Conservation (phyloP, 23 red algal species). For the Gracilaria gracilis region DNA sequence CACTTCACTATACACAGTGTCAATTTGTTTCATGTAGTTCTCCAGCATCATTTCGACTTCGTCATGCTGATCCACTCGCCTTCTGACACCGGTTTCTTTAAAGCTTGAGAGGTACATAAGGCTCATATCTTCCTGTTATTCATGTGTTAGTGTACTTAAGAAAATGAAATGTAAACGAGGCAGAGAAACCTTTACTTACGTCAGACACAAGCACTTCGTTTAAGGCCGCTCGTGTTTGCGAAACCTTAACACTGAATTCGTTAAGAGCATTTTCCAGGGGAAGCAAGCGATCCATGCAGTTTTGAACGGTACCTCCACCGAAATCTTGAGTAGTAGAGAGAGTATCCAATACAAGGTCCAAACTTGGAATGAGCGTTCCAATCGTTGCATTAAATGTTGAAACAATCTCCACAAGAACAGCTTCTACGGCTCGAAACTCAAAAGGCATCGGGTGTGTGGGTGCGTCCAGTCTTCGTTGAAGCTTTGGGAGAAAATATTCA, state of each 20-base stretch:
- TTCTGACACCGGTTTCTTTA: constrained; percentile 80
- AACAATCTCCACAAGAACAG: constrained; percentile 94
- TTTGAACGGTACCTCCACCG: constrained; percentile 72
- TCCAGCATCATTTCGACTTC: constrained; percentile 99
- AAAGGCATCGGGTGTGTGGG: constrained; percentile 86
- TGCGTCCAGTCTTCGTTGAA: constrained; percentile 73
- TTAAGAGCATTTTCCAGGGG: constrained; percentile 94
- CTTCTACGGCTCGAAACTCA: constrained; percentile 98
- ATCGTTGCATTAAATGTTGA: constrained; percentile 63
- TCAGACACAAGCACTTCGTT: constrained; percentile 94
- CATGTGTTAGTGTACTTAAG: background rate
- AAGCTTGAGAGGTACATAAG: constrained; percentile 94
- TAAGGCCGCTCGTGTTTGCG: constrained; percentile 77
- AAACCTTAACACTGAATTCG: constrained; percentile 80
- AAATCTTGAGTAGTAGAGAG: constrained; percentile 75
- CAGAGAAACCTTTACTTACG: constrained; percentile 33
- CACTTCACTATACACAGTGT: constrained; percentile 86
- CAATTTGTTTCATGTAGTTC: constrained; percentile 98
- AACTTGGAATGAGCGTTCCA: constrained; percentile 73
- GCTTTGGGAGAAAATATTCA: constrained; percentile 80
- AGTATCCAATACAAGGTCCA: constrained; percentile 84
- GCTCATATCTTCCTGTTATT: constrained; percentile 89
- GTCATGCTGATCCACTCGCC: constrained; percentile 93
- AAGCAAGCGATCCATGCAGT: constrained; percentile 92
- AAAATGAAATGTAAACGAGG: background rate